Conservation (phyloP, 2,329 filamentous ascomycete species). For the Chrysoporthe austroafricana region DNA sequence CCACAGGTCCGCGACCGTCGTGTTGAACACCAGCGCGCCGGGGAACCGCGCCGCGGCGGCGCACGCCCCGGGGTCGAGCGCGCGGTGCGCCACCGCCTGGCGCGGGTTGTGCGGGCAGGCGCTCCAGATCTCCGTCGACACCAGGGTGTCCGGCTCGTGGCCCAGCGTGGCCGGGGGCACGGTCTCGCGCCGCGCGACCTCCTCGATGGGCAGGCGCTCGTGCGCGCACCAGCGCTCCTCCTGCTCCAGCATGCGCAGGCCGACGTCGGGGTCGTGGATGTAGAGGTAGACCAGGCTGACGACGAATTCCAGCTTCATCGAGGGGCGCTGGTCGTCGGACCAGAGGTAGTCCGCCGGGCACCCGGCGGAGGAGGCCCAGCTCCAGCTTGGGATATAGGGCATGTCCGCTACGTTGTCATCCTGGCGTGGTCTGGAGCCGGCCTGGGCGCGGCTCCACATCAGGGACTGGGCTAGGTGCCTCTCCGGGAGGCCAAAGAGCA, state of each 20-base stretch:
- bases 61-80: constrained; percentile 3
- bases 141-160: background rate
- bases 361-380: constrained; percentile 3
- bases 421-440: background rate
- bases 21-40: constrained; percentile 6
- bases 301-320: background rate
- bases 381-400: constrained; percentile 12
- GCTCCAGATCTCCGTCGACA: background rate
- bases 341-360: background rate
- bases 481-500: constrained; percentile 10
- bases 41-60: background rate
- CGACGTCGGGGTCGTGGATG: background rate
- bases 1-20: constrained; percentile 7
- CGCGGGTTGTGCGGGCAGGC: background rate
- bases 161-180: background rate
- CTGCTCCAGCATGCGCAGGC: constrained; percentile 5
- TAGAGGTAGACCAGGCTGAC: constrained; percentile 6
- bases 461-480: constrained; percentile 7
- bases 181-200: background rate
- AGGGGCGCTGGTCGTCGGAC: background rate
- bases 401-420: background rate
- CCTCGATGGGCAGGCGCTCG: background rate
- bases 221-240: background rate
- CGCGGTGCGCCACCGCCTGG: constrained; percentile 4
- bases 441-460: background rate